Evolutionary conservation across 768 basidiomycete species (phyloP), one percentile per base, ranked within the genome.

Genomic region (Gloeopeniophorella convolvens): DNA sequence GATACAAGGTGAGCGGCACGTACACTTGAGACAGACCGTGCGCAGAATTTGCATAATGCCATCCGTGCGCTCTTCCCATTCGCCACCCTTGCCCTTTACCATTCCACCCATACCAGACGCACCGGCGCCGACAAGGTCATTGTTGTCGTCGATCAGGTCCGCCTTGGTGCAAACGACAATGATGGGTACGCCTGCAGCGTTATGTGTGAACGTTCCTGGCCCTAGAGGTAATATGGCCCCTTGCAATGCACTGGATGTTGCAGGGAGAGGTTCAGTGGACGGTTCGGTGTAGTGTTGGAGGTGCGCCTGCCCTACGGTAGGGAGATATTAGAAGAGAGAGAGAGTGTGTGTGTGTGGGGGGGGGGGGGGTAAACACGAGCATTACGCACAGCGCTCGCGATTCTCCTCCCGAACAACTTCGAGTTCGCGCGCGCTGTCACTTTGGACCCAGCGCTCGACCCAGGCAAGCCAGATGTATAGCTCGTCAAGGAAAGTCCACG

Each of bases 61-160:
- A 62, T 99, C 96, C 34, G 92, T 94, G 60, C 85, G 74, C 66
- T 99, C 96, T 66, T 99, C 96, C 89, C 89, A 91, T 60, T 89
- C 87, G 9, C 82, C 85, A 1, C 90, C 89, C 64, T 91, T 92
- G 3, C 89, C 89, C 66, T 90, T 92, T 3, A 91, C 85, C 85
- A 91, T 88, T 12, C 83, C 84, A 20, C 89, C 87, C 82, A 91
- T 90, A 0, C 87, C 88, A 0, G 86, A 78, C 1, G 84, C 71
- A 32, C 90, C 90, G 0, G 71, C 70, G 5, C 81, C 82, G 15
- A 77, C 80, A 48, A 83, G 73, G 59, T 88, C 85, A 58, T 74
- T 76, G 5, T 78, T 77, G 40, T 89, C 89, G 64, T 97, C 92
- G 51, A 97, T 94, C 53, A 91, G 65, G 65, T 97, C 93, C 2